Evolutionary conservation across 1,284 basidiomycete genomes (phyloP), one percentile per base, ranked within the genome.

Genomic region (Apiotrichum brassicae): DNA sequence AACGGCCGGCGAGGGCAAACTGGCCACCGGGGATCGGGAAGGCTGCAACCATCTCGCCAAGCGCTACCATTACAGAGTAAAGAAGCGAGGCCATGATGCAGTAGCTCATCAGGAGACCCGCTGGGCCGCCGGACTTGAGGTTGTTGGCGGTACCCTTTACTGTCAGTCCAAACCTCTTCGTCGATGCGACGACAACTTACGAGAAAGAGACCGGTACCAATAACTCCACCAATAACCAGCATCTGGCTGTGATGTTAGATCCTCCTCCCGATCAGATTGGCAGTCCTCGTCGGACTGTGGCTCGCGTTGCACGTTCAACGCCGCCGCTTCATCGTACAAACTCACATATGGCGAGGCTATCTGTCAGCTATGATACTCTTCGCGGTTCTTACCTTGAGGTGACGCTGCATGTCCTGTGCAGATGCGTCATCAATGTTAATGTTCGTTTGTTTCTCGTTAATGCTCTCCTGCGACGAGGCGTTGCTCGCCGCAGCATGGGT

Each of bases 1-100:
- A 57, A n/a, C 55, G 51, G 4, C 89, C 39, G 76, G 87, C 85
- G 34, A 90, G 76, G 43, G 80, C 83, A 67, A 91, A 85, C 67
- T 89, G 87, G 6, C 87, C 82, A 54, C 82, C 84, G 42, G 76
- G 57, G 53, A 79, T 74, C 34, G 74, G 73, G 35, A 76, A 68
- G 48, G 68, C 70, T 5, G 72, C 63, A 47, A 72, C 62, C 66
- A 77, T 68, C 54, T 77, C 75, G 16, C 74, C 76, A n/a, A 77
- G 65, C 8, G 68, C 72, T 23, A 74, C 57, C 71, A 75, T 74
- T 53, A 75, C 71, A 9, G 58, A 59, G 55, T 66, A 71, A 49
- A 67, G 69, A 46, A 75, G 62, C 25, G 64, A 60, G 25, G 73
- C 73, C 56, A 75, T 65, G 38, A 69, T 47, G 38, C 53, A 49